Conservation (phyloP, 495 filamentous ascomycete genomes). For the Tirmania nivea region DNA sequence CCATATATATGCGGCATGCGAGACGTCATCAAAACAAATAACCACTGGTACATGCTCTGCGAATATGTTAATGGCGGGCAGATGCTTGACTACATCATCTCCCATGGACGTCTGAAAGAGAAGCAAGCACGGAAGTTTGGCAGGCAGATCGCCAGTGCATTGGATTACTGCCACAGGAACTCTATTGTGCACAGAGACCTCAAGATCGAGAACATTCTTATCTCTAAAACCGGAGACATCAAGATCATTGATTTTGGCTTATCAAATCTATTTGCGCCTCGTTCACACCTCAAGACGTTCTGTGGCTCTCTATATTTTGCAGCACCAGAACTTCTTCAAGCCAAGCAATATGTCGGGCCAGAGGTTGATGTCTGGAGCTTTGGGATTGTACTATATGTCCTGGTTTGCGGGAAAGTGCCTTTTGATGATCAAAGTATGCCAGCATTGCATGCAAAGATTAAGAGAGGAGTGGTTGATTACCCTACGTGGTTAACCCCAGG, state of each 20-base stretch:
- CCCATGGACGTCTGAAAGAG: slow-evolving; percentile 89
- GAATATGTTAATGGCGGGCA: slow-evolving; percentile 98
- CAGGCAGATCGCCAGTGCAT: slow-evolving; percentile 88
- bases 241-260: slow-evolving; percentile 99
- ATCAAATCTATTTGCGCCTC: slow-evolving; percentile 86
- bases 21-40: slow-evolving; percentile 82
- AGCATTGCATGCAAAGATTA: slow-evolving; percentile 95
- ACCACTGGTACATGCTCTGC: slow-evolving; percentile 99
- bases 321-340: slow-evolving; percentile 83
- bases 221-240: slow-evolving; percentile 97
- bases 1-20: slow-evolving; percentile 94
- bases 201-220: slow-evolving; percentile 98
- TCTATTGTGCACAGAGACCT: slow-evolving; percentile 95
- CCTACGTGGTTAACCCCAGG: slow-evolving; percentile 77
- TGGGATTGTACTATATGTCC: slow-evolving; percentile 93
- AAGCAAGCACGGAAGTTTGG: slow-evolving; percentile 97
- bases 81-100: slow-evolving; percentile 99
- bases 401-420: slow-evolving; percentile 94
- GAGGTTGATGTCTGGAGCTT: slow-evolving; percentile 99
- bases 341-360: slow-evolving; percentile 80
- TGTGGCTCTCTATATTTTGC: slow-evolving; percentile 98
- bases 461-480: slow-evolving; percentile 89
- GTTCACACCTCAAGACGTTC: slow-evolving; percentile 79
- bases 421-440: slow-evolving; percentile 99
- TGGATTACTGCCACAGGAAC: slow-evolving; percentile 97